Evolutionary conservation across 164 flowering plant species (phyloP).

Genomic region (Litsea cubeba): DNA sequence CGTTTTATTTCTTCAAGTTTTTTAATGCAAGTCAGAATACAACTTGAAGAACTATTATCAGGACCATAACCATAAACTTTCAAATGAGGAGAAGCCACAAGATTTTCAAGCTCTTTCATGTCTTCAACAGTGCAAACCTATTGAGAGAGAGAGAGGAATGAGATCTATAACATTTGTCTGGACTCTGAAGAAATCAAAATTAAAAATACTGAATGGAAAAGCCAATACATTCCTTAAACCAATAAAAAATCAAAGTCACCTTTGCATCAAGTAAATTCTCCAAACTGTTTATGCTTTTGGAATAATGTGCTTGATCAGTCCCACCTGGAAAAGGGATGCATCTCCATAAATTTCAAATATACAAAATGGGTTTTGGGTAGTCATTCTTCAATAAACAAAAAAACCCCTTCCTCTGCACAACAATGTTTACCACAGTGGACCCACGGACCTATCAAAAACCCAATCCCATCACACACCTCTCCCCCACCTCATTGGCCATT

Average conservation of each 20-base stretch:
- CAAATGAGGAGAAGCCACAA: slow-evolving; percentile 62
- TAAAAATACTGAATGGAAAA: no score
- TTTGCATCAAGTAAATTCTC: slow-evolving; percentile 81
- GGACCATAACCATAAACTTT: slow-evolving; percentile 55
- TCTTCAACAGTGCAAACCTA: slow-evolving; percentile 78
- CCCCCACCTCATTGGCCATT: no score
- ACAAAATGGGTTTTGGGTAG: no score
- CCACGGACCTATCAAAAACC: no score
- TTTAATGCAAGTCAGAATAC: slow-evolving; percentile 9
- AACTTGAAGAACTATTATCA: slow-evolving; percentile 18
- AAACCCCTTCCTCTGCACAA: no score
- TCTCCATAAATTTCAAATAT: neutral
- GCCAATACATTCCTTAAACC: neutral
- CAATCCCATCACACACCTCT: no score
- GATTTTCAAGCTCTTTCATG: slow-evolving; percentile 54
- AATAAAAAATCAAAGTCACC: slow-evolving; percentile 36
- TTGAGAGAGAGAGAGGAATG: neutral
- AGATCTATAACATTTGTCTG: neutral
- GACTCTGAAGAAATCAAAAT: neutral
- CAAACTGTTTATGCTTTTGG: slow-evolving; percentile 74
- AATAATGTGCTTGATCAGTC: slow-evolving; percentile 32
- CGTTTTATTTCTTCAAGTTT: slow-evolving; percentile 60
- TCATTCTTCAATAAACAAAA: no score
- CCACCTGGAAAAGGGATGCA: slow-evolving; percentile 47
- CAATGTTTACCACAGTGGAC: no score